Evolutionary conservation across 176 grass and related monocot genomes (phyloP).

Genomic region (Oryza officinalis): DNA sequence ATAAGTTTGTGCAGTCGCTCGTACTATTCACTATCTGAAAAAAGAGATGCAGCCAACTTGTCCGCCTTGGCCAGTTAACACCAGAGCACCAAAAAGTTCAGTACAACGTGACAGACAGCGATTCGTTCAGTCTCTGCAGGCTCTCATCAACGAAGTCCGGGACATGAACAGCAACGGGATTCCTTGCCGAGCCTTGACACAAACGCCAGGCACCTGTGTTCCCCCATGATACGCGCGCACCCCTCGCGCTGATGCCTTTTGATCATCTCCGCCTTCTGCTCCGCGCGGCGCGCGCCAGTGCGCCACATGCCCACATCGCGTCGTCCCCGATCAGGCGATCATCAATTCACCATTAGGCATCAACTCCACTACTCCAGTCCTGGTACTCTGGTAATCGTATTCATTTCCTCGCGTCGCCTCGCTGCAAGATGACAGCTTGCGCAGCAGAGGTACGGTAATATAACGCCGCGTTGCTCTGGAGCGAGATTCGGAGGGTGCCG

Average conservation of each 20-base stretch:
- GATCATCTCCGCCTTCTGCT: not conserved
- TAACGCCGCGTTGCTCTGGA: not conserved
- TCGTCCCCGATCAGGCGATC: not conserved
- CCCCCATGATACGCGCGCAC: too few species aligned
- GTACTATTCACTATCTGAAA: too few species aligned
- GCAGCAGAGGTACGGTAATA: not conserved
- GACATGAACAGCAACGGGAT: not conserved
- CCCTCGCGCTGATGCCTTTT: not conserved
- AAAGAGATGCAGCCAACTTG: too few species aligned
- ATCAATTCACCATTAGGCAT: too few species aligned
- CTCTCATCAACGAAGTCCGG: not conserved
- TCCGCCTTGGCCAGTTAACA: too few species aligned
- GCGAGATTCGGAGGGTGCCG: not conserved
- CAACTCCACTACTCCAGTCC: not conserved
- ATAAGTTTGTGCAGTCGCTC: too few species aligned
- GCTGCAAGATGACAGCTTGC: not conserved
- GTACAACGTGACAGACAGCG: too few species aligned
- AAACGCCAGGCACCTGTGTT: not conserved
- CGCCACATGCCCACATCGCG: not conserved
- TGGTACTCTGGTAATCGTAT: not conserved
- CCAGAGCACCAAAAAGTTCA: too few species aligned
- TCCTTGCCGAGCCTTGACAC: slow-evolving; percentile 21
- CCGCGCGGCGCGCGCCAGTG: too few species aligned
- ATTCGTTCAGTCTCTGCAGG: too few species aligned
- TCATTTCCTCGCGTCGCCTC: slow-evolving; percentile 38